Evolutionary conservation across 805 yeast species (phyloP).

Genomic region (Metschnikowia dekortorum): DNA sequence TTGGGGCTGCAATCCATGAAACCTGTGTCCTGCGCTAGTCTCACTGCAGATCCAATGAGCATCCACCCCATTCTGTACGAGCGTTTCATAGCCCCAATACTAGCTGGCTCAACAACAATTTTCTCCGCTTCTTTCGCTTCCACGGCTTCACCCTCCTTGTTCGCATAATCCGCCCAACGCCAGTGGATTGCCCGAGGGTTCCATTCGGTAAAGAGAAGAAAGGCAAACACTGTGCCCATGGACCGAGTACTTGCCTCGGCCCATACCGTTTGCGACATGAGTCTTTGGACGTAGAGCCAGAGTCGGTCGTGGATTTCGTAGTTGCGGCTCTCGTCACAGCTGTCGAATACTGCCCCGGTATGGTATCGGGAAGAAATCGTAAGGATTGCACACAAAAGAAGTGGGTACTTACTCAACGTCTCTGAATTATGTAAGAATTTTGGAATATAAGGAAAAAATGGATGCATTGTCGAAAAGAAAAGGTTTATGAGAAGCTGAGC

Average conservation of each 20-base stretch:
- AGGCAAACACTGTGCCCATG: conserved; percentile 81
- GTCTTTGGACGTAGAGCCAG: conserved; percentile 79
- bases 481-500: conserved; percentile 53
- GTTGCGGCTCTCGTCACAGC: conserved; percentile 35
- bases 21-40: conserved; percentile 84
- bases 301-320: conserved; percentile 69
- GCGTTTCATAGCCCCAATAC: conserved; percentile 79
- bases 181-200: conserved; percentile 92
- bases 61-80: conserved; percentile 92
- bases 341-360: conserved; percentile 39
- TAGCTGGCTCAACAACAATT: conserved; percentile 44
- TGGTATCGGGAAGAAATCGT: conserved; percentile 81
- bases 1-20: conserved; percentile 69
- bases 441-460: conserved; percentile 86
- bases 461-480: conserved; percentile 78
- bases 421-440: conserved; percentile 62
- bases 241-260: conserved; percentile 88
- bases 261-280: conserved; percentile 87
- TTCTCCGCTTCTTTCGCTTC: conserved; percentile 8
- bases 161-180: conserved; percentile 82
- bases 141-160: conserved; percentile 43
- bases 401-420: conserved; percentile 71
- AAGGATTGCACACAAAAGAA: conserved; percentile 72
- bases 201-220: conserved; percentile 88
- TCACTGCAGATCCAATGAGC: conserved; percentile 81